Evolutionary conservation across 116 monocot species (phyloP).

Genomic region (Trichopus zeylanicus): DNA sequence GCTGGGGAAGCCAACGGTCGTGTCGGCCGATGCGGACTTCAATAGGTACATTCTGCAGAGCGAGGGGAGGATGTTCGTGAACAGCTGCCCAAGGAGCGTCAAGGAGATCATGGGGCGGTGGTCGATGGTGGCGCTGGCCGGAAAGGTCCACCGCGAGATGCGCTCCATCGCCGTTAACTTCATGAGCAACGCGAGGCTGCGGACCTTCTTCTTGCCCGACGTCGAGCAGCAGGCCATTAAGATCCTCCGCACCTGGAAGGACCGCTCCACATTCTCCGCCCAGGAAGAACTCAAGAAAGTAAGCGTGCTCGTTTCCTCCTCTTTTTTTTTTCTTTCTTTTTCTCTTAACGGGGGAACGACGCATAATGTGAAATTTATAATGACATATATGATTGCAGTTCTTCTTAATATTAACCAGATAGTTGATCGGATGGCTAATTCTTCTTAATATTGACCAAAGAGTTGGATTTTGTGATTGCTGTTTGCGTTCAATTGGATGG

Average conservation of each 20-base stretch:
- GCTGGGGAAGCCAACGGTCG: slow-evolving; percentile 37
- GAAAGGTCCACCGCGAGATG: slow-evolving; percentile 34
- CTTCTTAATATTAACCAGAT: too few relatives aligned
- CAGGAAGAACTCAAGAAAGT: slow-evolving; percentile 45
- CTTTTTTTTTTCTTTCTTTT: not conserved
- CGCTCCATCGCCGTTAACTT: slow-evolving; percentile 40
- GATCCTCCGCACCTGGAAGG: slow-evolving; percentile 27
- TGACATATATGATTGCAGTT: too few relatives aligned
- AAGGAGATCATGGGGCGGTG: slow-evolving; percentile 33
- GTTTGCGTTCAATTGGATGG: slow-evolving; percentile 56
- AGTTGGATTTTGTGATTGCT: not conserved
- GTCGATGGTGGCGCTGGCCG: slow-evolving; percentile 36
- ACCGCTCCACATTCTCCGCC: slow-evolving; percentile 26
- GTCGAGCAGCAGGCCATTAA: slow-evolving; percentile 35
- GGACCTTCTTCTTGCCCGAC: slow-evolving; percentile 20
- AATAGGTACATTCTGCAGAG: slow-evolving; percentile 32
- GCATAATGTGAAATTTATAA: too few relatives aligned
- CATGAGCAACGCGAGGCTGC: slow-evolving; percentile 28
- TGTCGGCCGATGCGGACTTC: slow-evolving; percentile 51
- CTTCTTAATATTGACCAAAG: not conserved
- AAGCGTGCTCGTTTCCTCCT: too few relatives aligned
- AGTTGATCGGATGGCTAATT: too few relatives aligned
- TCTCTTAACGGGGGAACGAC: too few relatives aligned
- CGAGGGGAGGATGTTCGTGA: slow-evolving; percentile 33
- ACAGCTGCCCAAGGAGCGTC: slow-evolving; percentile 39